phyloP scores from a whole-genome alignment of 176 grass and related monocot genomes.

The Rhynchospora pubera region DNA sequence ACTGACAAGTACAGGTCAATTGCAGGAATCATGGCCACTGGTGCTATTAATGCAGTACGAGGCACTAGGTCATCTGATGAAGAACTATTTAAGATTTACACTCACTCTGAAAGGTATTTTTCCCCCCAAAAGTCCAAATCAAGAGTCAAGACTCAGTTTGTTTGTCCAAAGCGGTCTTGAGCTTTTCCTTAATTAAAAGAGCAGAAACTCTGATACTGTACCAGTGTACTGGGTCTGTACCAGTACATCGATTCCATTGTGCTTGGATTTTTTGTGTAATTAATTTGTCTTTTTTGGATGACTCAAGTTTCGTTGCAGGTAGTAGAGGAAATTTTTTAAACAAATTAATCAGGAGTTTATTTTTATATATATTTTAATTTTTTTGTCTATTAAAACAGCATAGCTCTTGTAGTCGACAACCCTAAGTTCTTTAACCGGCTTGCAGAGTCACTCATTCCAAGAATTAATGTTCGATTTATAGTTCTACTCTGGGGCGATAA shows the following conservation, averaged over 20 bases:
- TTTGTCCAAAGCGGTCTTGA: no score
- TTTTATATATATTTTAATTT: slow-evolving; percentile 16
- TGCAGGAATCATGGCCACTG: slow-evolving; percentile 68
- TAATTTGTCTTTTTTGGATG: background rate
- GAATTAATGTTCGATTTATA: slow-evolving; percentile 60
- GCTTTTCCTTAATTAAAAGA: background rate
- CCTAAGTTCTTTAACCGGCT: slow-evolving; percentile 81
- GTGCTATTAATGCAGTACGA: slow-evolving; percentile 84
- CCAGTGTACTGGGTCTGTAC: background rate
- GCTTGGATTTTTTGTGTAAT: background rate
- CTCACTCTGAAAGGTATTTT: slow-evolving; percentile 70
- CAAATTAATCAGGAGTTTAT: slow-evolving; percentile 11
- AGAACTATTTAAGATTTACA: slow-evolving; percentile 83
- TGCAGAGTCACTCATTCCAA: slow-evolving; percentile 66
- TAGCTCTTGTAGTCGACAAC: slow-evolving; percentile 83
- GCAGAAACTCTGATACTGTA: no score
- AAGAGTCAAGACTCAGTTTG: no score
- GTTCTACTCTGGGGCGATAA: slow-evolving; percentile 94
- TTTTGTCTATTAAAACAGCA: slow-evolving; percentile 29
- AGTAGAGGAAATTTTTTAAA: background rate
- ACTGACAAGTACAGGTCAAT: background rate
- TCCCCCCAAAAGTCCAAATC: no score
- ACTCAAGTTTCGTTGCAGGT: background rate
- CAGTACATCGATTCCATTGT: background rate
- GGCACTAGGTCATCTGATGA: slow-evolving; percentile 67